Evolutionary conservation across 257 asterid species (phyloP).

Genomic region (Ilex aquifolium): DNA sequence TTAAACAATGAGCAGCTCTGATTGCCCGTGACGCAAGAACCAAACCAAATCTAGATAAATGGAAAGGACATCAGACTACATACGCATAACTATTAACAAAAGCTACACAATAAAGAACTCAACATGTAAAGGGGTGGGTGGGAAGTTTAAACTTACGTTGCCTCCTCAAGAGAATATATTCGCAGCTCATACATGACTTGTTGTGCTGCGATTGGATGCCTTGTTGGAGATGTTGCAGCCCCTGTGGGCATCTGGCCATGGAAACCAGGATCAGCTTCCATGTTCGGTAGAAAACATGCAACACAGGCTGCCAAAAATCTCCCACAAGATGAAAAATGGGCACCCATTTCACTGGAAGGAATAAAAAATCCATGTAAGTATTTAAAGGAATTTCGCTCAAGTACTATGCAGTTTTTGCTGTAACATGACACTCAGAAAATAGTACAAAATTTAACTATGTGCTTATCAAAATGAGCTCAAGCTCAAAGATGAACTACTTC

Average conservation of each 20-base stretch:
- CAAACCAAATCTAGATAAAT: conserved; percentile 61
- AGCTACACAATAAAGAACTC: background rate
- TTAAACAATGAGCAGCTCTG: conserved; percentile 99
- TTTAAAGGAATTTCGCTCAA: conserved; percentile 8
- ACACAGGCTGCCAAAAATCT: conserved; percentile 95
- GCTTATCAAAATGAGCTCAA: background rate
- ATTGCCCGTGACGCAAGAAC: conserved; percentile 87
- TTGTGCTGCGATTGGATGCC: conserved; percentile 91
- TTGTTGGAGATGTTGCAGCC: conserved; percentile 87
- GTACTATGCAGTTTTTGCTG: conserved; percentile 2
- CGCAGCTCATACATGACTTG: conserved; percentile 89
- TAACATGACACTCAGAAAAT: conserved; percentile 13
- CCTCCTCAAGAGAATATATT: conserved; percentile 88
- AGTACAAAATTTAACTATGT: background rate
- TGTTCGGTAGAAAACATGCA: conserved; percentile 77
- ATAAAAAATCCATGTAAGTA: conserved; percentile 4
- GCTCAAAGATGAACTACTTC: background rate
- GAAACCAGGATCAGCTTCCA: conserved; percentile 65
- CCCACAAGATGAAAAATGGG: conserved; percentile 96
- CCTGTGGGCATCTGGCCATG: conserved; percentile 62
- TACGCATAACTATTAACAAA: background rate
- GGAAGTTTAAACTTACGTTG: conserved; percentile 49
- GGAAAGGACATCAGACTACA: conserved; percentile 16
- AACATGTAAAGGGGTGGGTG: conserved; percentile 12
- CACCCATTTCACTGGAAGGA: conserved; percentile 82